These are phyloP conservation scores for Syncephalastrum racemosum DNA, from an alignment of 371 early-diverging fungal species.

Conservation along the genomic window DNA sequence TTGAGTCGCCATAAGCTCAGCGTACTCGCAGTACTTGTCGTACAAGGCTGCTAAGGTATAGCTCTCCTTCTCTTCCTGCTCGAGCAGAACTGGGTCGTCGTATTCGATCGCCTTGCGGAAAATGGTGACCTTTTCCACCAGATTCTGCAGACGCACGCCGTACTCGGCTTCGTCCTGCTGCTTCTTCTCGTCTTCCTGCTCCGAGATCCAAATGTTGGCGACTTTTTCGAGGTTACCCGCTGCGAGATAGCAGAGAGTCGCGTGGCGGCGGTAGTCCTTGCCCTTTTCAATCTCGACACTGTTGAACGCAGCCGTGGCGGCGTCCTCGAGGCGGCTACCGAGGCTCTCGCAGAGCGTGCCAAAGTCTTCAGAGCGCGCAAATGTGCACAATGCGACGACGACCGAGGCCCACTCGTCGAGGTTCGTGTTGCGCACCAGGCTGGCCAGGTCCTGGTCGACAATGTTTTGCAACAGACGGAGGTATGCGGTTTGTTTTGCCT, in stretches of 20 bases:
- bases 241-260: slow-evolving; percentile 87
- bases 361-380: slow-evolving; percentile 79
- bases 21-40: slow-evolving; percentile 86
- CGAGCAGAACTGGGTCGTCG: slow-evolving; percentile 51
- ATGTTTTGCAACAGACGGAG: slow-evolving; percentile 83
- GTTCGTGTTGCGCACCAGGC: slow-evolving; percentile 77
- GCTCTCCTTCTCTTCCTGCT: slow-evolving; percentile 50
- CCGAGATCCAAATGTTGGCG: slow-evolving; percentile 79
- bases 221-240: slow-evolving; percentile 89
- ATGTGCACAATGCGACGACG: slow-evolving; percentile 89
- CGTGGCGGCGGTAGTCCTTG: slow-evolving; percentile 49
- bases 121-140: slow-evolving; percentile 90
- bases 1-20: slow-evolving; percentile 72
- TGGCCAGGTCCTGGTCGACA: slow-evolving; percentile 75
- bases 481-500: slow-evolving; percentile 59
- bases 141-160: slow-evolving; percentile 60
- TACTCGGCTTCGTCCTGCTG: slow-evolving; percentile 7
- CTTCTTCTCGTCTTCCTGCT: slow-evolving; percentile 43
- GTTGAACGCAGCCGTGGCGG: slow-evolving; percentile 47
- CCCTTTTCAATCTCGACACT: slow-evolving; percentile 39
- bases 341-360: slow-evolving; percentile 67
- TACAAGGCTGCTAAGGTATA: slow-evolving; percentile 76
- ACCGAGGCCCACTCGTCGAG: slow-evolving; percentile 92
- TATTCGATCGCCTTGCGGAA: slow-evolving; percentile 89
- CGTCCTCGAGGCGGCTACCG: slow-evolving; percentile 67